Conservation (phyloP, 352 stramenopile genomes). For the Phytophthora palmivora region DNA sequence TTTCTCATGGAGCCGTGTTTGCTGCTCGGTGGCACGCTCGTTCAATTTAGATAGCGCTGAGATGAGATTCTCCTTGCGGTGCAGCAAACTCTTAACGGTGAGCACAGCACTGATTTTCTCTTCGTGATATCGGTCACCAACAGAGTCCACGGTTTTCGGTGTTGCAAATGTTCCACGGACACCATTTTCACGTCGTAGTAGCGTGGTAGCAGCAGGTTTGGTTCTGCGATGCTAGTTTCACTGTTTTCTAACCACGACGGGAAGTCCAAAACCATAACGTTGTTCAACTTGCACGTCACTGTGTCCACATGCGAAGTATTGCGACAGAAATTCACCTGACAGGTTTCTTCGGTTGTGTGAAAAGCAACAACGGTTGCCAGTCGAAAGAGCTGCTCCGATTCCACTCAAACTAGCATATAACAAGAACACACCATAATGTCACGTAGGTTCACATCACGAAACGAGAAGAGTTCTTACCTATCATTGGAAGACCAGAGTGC, state of each 20-base stretch:
- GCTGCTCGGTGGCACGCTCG: slow-evolving; percentile 31
- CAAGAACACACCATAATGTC: slow-evolving; percentile 2
- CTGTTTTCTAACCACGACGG: slow-evolving; percentile 22
- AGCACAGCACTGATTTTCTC: slow-evolving; percentile 54
- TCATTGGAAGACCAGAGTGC: slow-evolving; percentile 28
- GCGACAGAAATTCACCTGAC: slow-evolving; percentile 37
- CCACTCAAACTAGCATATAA: slow-evolving; percentile 43
- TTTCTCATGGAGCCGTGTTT: slow-evolving; percentile 21
- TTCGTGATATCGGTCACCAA: slow-evolving; percentile 31
- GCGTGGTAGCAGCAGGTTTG: slow-evolving; percentile 30
- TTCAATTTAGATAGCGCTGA: slow-evolving; percentile 58
- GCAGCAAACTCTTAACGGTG: slow-evolving; percentile 61
- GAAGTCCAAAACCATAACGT: slow-evolving; percentile 64
- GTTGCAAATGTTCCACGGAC: background rate
- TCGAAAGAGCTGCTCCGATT: slow-evolving; percentile 46
- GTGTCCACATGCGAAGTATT: slow-evolving; percentile 32
- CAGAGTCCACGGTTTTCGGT: background rate
- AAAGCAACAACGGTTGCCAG: slow-evolving; percentile 45
- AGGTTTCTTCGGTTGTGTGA: slow-evolving; percentile 33
- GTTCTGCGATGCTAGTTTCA: slow-evolving; percentile 5
- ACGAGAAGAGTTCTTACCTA: slow-evolving; percentile 34
- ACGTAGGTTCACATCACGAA: slow-evolving; percentile 4
- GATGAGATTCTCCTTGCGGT: slow-evolving; percentile 80
- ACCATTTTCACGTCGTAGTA: slow-evolving; percentile 32
- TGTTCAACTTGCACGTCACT: slow-evolving; percentile 49